Evolutionary conservation across 2,329 filamentous ascomycete genomes (phyloP), one percentile per base, ranked within the genome.

Genomic region (Pyrenochaeta sp.): DNA sequence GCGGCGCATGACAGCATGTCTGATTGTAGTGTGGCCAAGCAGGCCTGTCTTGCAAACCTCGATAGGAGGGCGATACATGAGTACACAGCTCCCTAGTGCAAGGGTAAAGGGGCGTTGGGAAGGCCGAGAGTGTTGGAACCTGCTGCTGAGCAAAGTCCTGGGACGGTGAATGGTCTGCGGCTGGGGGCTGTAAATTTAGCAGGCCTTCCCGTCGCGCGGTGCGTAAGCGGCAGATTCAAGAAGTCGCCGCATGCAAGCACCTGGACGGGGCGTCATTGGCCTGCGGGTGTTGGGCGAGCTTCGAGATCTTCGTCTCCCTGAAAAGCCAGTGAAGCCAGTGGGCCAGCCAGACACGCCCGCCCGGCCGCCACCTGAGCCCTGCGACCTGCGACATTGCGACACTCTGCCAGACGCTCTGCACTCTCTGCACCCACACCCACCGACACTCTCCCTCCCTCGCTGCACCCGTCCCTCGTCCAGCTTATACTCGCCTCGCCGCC

Each of bases 171-270:
- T 35, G 32, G 32, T 22, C n/a, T 24, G 32, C 30, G 22, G 14
- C 3, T 13, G n/a, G 15, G n/a, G 19, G 5, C 11, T 3, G 51
- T 58, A 61, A 56, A 60, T 61, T 62, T 60, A 57, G 55, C 57
- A 51, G 17, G 45, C 49, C 49, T 48, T 52, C 50, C 45, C 34
- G 42, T 31, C n/a, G 24, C 43, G 40, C 41, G 37, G 47, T 59
- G 56, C 54, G 52, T 60, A 54, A 60, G 58, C 52, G 51, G 55
- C 48, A 42, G 38, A 43, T 43, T 23, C 38, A 35, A 44, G 45
- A 37, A 44, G 39, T 51, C 42, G 55, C 53, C 51, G 46, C 55
- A 53, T 49, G 50, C 50, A 58, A 54, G 57, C 57, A 55, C 55
- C 54, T 44, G 42, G 40, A 30, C 51, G 29, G 34, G 15, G 30